Evolutionary conservation across 495 filamentous ascomycete genomes (phyloP), one percentile per base, ranked within the genome.

Genomic region (Saxophila tyrrhenica): DNA sequence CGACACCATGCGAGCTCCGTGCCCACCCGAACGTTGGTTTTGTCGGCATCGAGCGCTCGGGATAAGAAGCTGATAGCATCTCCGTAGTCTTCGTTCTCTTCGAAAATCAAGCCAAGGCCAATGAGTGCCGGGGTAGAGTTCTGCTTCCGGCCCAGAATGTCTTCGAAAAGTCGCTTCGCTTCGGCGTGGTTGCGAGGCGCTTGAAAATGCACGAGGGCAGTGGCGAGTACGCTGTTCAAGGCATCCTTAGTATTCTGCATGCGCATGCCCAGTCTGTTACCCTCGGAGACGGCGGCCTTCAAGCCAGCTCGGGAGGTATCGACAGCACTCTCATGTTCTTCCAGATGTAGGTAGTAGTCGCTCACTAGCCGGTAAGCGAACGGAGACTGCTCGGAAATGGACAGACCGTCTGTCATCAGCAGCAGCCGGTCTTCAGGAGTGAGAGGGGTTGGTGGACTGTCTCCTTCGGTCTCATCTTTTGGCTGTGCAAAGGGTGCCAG

Each of bases 1-100:
- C 83, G 84, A 60, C 89, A 85, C 92, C 92, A 98, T 1, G 86
- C 88, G 13, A 84, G 78, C 66, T 98, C 92, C 2, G 84, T 81
- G 56, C 76, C 78, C 25, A 97, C 83, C 39, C 80, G 83, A 38
- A 87, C 69, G 63, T 95, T 92, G 7, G 69, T 66, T 19, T 78
- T 72, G 63, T 92, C 85, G 21, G 83, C 75, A 55, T 78, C 65
- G 23, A 91, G 64, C 0, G 94, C 92, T 56, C 84, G 77, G 29
- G 74, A 72, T 10, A 98, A 68, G 63, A 92, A 95, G 46, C 80
- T 75, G 50, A 88, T 79, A 0, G 94, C 94, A 61, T 82, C 76
- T 24, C 71, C 66, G 65, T 87, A 94, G 42, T 97, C 82, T 58
- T 94, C 85, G 60, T 95, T 87, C 56, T 95, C 90, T 69, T 95